Conservation (phyloP, 2,329 filamentous ascomycete genomes). For the Dactylonectria macrodidyma region DNA sequence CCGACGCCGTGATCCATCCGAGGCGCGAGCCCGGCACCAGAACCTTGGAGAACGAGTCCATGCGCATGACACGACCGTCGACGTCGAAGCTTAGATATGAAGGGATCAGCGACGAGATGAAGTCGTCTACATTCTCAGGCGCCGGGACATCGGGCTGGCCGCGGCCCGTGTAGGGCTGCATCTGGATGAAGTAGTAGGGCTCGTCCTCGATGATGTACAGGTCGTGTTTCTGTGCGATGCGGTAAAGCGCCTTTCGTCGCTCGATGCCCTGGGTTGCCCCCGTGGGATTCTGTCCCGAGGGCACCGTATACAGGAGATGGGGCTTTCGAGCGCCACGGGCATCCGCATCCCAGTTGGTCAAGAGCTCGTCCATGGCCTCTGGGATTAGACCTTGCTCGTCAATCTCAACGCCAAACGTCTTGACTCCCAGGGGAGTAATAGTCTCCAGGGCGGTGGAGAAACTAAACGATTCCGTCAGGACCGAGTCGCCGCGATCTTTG, state of each 20-base stretch:
- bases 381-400: slow-evolving; percentile 70
- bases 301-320: slow-evolving; percentile 72
- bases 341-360: slow-evolving; percentile 65
- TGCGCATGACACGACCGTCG: slow-evolving; percentile 89
- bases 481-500: slow-evolving; percentile 77
- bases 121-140: slow-evolving; percentile 76
- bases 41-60: slow-evolving; percentile 96
- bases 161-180: slow-evolving; percentile 79
- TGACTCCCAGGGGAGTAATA: slow-evolving; percentile 67
- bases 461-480: slow-evolving; percentile 92
- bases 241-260: slow-evolving; percentile 81
- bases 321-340: slow-evolving; percentile 64
- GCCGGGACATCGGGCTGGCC: slow-evolving; percentile 66
- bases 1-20: slow-evolving; percentile 91
- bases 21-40: slow-evolving; percentile 85
- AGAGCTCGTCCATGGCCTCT: slow-evolving; percentile 65
- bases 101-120: slow-evolving; percentile 74
- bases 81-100: slow-evolving; percentile 85
- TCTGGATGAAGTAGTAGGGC: slow-evolving; percentile 94
- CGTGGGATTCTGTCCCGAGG: slow-evolving; percentile 91
- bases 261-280: slow-evolving; percentile 82
- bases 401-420: slow-evolving; percentile 65
- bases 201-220: slow-evolving; percentile 92
- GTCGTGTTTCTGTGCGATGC: slow-evolving; percentile 86
- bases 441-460: slow-evolving; percentile 82